Conservation (phyloP, 2,329 filamentous ascomycete genomes). For the Thermoascus crustaceus region DNA sequence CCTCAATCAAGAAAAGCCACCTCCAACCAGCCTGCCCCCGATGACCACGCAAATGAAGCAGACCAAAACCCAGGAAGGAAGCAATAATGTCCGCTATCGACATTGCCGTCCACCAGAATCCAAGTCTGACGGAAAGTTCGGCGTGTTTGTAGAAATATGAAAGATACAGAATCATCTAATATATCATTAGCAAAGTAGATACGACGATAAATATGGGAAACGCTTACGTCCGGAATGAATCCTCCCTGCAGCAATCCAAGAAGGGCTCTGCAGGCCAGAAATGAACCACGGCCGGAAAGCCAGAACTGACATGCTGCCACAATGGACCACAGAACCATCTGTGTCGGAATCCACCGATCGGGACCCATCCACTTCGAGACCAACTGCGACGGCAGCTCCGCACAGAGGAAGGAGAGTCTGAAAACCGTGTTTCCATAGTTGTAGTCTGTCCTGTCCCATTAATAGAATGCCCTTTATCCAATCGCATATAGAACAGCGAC, state of each 20-base stretch:
- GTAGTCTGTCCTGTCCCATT: slow-evolving; percentile 25
- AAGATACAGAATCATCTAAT: slow-evolving; percentile 42
- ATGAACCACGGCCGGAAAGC: slow-evolving; percentile 35
- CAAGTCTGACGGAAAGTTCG: slow-evolving; percentile 49
- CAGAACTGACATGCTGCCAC: slow-evolving; percentile 36
- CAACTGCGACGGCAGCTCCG: slow-evolving; percentile 55
- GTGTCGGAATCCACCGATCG: slow-evolving; percentile 50
- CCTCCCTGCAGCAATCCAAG: slow-evolving; percentile 42
- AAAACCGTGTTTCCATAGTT: slow-evolving; percentile 50
- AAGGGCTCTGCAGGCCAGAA: slow-evolving; percentile 34
- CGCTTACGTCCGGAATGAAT: slow-evolving; percentile 31
- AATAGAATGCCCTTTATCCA: slow-evolving; percentile 42
- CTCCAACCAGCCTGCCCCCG: slow-evolving; percentile 25
- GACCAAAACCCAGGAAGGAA: slow-evolving; percentile 35
- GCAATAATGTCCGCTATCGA: slow-evolving; percentile 38
- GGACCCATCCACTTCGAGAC: slow-evolving; percentile 51
- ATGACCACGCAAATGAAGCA: slow-evolving; percentile 27
- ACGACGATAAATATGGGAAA: neutral
- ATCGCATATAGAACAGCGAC: slow-evolving; percentile 30
- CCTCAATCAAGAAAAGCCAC: slow-evolving; percentile 29
- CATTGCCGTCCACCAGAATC: slow-evolving; percentile 18
- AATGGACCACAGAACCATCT: slow-evolving; percentile 38
- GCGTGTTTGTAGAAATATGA: slow-evolving; percentile 63
- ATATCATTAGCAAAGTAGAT: slow-evolving; percentile 7
- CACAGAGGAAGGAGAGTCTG: slow-evolving; percentile 43